A percentile compares a stretch with the other conserved stretches of the same genome.
These are phyloP conservation scores for Leucocoprinus birnbaumii DNA, from an alignment of 768 basidiomycete species.

Conservation along the genomic window DNA sequence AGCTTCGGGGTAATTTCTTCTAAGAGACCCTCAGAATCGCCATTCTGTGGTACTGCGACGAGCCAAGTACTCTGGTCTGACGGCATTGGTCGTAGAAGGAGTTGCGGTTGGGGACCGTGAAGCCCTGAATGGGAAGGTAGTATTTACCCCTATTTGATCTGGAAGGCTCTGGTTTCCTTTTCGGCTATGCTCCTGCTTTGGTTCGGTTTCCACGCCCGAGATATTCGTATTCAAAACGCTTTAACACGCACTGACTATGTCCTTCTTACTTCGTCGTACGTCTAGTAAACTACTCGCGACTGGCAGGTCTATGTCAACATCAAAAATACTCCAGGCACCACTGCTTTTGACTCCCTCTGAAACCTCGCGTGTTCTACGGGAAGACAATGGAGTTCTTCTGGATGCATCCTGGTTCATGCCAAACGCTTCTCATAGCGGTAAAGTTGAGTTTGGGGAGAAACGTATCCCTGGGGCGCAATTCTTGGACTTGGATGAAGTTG, in stretches of 20 bases:
- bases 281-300: constrained; percentile 3
- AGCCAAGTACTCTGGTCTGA: constrained; percentile 97
- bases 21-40: constrained; percentile 73
- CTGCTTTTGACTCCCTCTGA: constrained; percentile 51
- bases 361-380: constrained; percentile 33
- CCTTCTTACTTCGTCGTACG: constrained; percentile 9
- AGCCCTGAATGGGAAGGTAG: constrained; percentile 8
- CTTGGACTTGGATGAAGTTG: constrained; percentile 79
- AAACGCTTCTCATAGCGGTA: constrained; percentile 66
- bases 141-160: constrained; percentile 17
- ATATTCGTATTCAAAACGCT: too few species aligned
- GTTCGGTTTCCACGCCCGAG: neutral
- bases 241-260: neutral
- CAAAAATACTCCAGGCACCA: constrained; percentile 27
- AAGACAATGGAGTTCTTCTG: constrained; percentile 42
- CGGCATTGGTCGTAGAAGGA: constrained; percentile 58
- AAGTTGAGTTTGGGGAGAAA: constrained; percentile 63
- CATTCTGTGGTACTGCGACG: constrained; percentile 81
- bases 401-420: constrained; percentile 98
- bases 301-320: constrained; percentile 35
- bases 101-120: constrained; percentile 9
- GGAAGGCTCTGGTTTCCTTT: neutral
- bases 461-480: constrained; percentile 72
- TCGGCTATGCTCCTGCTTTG: neutral
- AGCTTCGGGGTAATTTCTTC: constrained; percentile 69